Conservation (phyloP, 768 basidiomycete species). For the Cubamyces sp. region DNA sequence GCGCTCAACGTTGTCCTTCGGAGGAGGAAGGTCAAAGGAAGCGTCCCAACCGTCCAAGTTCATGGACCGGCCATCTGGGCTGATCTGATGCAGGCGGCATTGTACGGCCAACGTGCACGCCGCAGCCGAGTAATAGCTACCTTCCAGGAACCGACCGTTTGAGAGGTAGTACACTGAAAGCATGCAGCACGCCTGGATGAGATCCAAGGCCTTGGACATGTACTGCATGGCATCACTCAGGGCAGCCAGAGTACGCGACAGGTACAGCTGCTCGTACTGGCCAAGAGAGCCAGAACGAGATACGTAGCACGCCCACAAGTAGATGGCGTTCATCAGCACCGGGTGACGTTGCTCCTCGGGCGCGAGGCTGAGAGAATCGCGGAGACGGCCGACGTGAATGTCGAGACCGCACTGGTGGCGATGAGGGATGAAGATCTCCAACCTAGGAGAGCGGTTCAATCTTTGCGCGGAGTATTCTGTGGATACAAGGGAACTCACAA, state of each 20-base stretch:
- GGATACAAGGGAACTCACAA: constrained; percentile 50
- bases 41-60: constrained; percentile 33
- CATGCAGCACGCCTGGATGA: constrained; percentile 77
- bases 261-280: constrained; percentile 75
- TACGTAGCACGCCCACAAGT: constrained; percentile 82
- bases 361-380: constrained; percentile 60
- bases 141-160: constrained; percentile 78
- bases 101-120: constrained; percentile 77
- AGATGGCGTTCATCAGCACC: constrained; percentile 78
- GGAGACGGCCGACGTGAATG: constrained; percentile 66
- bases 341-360: constrained; percentile 70
- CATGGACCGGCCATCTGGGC: constrained; percentile 39
- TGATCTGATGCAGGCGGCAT: constrained; percentile 62
- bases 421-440: constrained; percentile 78
- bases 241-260: constrained; percentile 62
- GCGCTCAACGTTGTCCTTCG: constrained; percentile 61
- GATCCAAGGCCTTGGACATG: constrained; percentile 61
- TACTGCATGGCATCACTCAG: constrained; percentile 66
- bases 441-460: constrained; percentile 41
- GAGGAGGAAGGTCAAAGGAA: constrained; percentile 56
- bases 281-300: constrained; percentile 71
- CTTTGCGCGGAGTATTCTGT: constrained; percentile 3
- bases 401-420: constrained; percentile 76
- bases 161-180: constrained; percentile 77
- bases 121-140: constrained; percentile 75